Percentiles rank a stretch among this genome's conserved stretches.
Conservation (phyloP, 139 green algal genomes). For the Edaphochlamys debaryana region DNA sequence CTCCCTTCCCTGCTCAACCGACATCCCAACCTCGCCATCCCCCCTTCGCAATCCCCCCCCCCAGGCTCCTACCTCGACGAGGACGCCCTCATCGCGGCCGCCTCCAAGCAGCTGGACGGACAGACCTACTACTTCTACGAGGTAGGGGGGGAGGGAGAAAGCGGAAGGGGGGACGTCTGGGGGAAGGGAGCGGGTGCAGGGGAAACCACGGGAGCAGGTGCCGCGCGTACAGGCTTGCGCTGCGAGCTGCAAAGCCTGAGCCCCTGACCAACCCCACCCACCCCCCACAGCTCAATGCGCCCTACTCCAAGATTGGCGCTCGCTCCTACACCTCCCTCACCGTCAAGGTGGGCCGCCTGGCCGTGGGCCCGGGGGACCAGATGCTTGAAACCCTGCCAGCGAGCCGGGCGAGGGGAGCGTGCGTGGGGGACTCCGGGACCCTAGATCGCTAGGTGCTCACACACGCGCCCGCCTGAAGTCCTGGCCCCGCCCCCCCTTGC, state of each 20-base stretch:
- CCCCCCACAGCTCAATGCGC: slow-evolving; percentile 54
- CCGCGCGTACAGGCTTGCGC: too few relatives aligned
- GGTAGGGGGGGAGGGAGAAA: neutral
- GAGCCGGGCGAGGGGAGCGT: too few relatives aligned
- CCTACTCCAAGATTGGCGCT: slow-evolving; percentile 59
- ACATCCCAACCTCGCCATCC: too few relatives aligned
- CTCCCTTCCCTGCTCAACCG: too few relatives aligned
- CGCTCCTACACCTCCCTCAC: slow-evolving; percentile 74
- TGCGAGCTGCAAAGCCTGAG: too few relatives aligned
- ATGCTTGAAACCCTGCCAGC: neutral
- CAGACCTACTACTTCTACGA: slow-evolving; percentile 26
- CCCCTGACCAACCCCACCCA: slow-evolving; percentile 19
- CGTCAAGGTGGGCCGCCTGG: slow-evolving; percentile 74
- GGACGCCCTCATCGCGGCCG: slow-evolving; percentile 61
- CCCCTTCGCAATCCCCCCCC: too few relatives aligned
- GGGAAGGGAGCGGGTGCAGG: too few relatives aligned
- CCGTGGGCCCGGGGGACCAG: neutral
- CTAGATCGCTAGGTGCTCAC: too few relatives aligned
- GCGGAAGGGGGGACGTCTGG: neutral
- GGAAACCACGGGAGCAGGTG: neutral
- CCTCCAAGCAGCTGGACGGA: slow-evolving; percentile 11
- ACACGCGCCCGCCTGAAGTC: too few relatives aligned
- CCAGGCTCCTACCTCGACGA: slow-evolving; percentile 69
- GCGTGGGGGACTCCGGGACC: too few relatives aligned
- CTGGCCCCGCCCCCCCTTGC: too few relatives aligned